Percentiles rank a stretch among this genome's conserved stretches.
These are phyloP conservation scores for Malassezia dermatis DNA, from an alignment of 1,284 basidiomycete genomes.

Conservation along the genomic window DNA sequence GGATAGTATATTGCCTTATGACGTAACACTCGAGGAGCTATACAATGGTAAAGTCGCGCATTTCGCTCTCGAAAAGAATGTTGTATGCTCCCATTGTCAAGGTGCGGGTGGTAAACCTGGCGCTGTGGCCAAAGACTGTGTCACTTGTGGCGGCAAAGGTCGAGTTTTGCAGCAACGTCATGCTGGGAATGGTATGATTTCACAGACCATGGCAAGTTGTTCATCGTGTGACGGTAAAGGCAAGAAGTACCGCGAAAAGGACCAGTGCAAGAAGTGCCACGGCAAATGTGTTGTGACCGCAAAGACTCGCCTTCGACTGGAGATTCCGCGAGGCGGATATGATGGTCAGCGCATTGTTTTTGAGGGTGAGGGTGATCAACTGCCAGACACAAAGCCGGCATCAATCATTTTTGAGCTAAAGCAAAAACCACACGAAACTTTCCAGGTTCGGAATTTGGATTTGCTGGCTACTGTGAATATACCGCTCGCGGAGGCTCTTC, in stretches of 20 bases:
- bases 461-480: slow-evolving; percentile 59
- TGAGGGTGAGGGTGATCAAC: slow-evolving; percentile 68
- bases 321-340: slow-evolving; percentile 76
- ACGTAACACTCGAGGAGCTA: slow-evolving; percentile 80
- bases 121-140: slow-evolving; percentile 69
- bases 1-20: slow-evolving; percentile 57
- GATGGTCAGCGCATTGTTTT: slow-evolving; percentile 77
- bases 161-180: slow-evolving; percentile 55
- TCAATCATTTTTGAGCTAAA: slow-evolving; percentile 70
- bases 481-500: slow-evolving; percentile 31
- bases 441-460: slow-evolving; percentile 69
- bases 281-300: slow-evolving; percentile 72
- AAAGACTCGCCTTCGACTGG: slow-evolving; percentile 56
- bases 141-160: slow-evolving; percentile 72
- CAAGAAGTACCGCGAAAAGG: slow-evolving; percentile 72
- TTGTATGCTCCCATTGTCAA: slow-evolving; percentile 67
- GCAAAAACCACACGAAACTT: slow-evolving; percentile 60
- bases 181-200: slow-evolving; percentile 47
- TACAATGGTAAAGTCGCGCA: slow-evolving; percentile 83
- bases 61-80: slow-evolving; percentile 77
- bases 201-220: slow-evolving; percentile 56
- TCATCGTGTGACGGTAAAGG: slow-evolving; percentile 70
- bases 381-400: slow-evolving; percentile 32
- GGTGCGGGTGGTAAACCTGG: slow-evolving; percentile 75
- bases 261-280: slow-evolving; percentile 93